Base-by-base conservation (phyloP, 768 basidiomycete genomes). In the Tylopilus balloui region DNA sequence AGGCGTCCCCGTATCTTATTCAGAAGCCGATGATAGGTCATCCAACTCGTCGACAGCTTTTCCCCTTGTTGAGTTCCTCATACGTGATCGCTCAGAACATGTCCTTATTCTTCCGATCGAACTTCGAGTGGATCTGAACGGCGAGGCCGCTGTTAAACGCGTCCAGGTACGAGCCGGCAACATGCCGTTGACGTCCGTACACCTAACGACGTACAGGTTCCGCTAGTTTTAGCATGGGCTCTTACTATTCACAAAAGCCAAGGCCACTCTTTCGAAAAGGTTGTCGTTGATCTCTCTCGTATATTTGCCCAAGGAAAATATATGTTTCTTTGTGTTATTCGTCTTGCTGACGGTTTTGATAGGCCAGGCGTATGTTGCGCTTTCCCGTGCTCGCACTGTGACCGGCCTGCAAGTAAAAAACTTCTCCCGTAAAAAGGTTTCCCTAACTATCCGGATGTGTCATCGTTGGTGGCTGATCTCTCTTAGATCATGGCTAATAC, bases 171-270 rank as follows among this genome's bases (percentile, higher is more conserved):
- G 20, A 13, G 13, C 10, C 9, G 14, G 12, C 14, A 13, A 13
- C 31, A 31, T 13, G 27, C 10, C n/a, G 10, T 27, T 10, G 10
- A 27, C 27, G 10, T 27, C 27, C 27, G 10, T 27, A 27, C 27
- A 27, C 5, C 10, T 27, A 10, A 27, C 10, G 27, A 27, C 13
- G 24, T 23, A 13, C 4, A 49, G 48, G 23, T 49, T 7, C 42
- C 42, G 0, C 23, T 49, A n/a, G 28, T 15, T 12, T 19, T 49
- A 7, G 42, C 27, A 2, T 43, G 34, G 48, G 48, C 48, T 4
- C 23, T 49, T 13, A 50, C 42, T 3, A 24, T 50, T 3, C 48
- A 50, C 8, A 49, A 49, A 24, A 49, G 48, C 15, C 48, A 50
- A 12, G 48, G 48, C 2, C 48, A 49, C 7, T 43, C 48, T 8